Base-by-base conservation (phyloP, 768 basidiomycete species). In the Russula griseocarnosa region DNA sequence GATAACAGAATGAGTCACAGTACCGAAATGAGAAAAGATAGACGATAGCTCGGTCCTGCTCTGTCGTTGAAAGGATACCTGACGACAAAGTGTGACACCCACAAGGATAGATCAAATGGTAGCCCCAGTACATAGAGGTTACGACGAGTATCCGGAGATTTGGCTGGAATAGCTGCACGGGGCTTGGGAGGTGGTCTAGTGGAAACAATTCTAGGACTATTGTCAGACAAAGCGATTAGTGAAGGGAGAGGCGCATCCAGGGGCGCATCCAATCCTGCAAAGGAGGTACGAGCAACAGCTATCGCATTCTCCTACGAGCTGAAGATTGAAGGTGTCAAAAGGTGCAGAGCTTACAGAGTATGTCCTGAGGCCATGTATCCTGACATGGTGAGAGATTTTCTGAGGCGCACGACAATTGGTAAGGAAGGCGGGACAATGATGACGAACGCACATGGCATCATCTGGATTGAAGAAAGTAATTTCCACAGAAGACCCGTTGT, bases 61-160 rank as follows among this genome's bases (percentile, higher is more conserved):
- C 56, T 68, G n/a, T 28, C 26, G 22, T 49, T 47, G 40, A 24
- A n/a, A 14, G 36, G 42, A 8, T 40, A 51, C 3, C n/a, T 34
- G 28, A 53, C 22, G 14, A 26, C 34, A 58, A 49, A 61, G 5
- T 51, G 54, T 55, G 47, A 60, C 20, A 70, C 81, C 58, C 70
- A 90, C 90, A 90, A 88, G 20, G 86, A 86, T 38, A 92, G 79
- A 69, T 88, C 86, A 70, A 92, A 92, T 7, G 91, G 91, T 58
- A 93, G 74, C 16, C 90, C 91, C 30, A 93, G 84, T 46, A 92
- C 90, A 68, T 93, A 93, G 47, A 93, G 82, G 71, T 93, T 93
- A 62, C 90, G 82, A 57, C 90, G 87, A 47, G 42, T 20, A 69
- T 85, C 81, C 26, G 69, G 79, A 80, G 58, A 75, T 66, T 30